Evolutionary conservation across 768 basidiomycete species (phyloP).

Genomic region (Neoboletus magnificus): DNA sequence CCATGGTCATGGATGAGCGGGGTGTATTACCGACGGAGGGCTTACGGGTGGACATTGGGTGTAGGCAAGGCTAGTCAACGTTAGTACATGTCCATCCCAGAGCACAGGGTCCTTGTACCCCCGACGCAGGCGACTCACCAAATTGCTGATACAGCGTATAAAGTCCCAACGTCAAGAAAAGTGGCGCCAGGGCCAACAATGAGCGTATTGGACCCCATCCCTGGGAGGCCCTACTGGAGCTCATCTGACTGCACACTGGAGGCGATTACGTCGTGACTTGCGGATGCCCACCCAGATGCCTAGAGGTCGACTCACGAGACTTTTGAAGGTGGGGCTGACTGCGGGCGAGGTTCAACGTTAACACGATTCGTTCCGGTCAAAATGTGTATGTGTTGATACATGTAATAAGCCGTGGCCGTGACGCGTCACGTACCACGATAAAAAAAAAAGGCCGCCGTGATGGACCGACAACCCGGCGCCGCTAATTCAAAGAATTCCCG

Average conservation of each 20-base stretch:
- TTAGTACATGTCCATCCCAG: background rate
- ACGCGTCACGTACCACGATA: no score
- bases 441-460: no score
- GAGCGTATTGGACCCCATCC: conserved; percentile 62
- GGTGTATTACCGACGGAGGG: background rate
- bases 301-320: background rate
- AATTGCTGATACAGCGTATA: conserved; percentile 48
- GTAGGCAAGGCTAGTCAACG: conserved; percentile 48
- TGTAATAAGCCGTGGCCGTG: background rate
- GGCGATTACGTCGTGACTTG: background rate
- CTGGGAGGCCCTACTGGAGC: background rate
- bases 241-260: conserved; percentile 5
- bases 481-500: background rate
- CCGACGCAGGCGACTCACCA: conserved; percentile 28
- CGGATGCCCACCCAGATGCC: background rate
- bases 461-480: background rate
- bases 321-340: background rate
- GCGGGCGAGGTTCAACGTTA: no score
- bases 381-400: background rate
- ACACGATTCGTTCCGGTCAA: background rate
- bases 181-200: conserved; percentile 49
- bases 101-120: background rate
- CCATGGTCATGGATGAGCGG: background rate
- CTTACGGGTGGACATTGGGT: conserved; percentile 54
- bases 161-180: conserved; percentile 49